phyloP scores from a whole-genome alignment of 2,329 filamentous ascomycete genomes.

The Neofusicoccum parvum region DNA sequence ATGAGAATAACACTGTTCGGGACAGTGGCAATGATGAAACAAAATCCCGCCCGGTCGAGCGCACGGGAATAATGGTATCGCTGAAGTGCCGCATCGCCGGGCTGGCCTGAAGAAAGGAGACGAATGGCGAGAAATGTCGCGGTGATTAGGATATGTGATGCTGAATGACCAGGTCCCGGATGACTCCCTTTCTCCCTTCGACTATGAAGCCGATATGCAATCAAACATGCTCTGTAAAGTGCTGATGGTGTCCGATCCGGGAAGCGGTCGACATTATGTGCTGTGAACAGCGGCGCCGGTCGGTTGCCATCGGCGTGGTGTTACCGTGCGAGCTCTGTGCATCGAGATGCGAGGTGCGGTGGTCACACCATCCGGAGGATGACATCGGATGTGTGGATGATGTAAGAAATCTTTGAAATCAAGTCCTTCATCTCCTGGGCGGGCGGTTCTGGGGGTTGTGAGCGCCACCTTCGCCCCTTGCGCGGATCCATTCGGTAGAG shows the following conservation, averaged over 20 bases:
- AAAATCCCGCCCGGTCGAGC: constrained; percentile 7
- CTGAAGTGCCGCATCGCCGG: not conserved
- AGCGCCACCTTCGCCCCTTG: constrained; percentile 39
- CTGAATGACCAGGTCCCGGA: not conserved
- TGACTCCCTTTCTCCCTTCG: constrained; percentile 4
- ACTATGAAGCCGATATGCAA: constrained; percentile 7
- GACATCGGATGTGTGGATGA: not conserved
- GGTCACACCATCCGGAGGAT: not conserved
- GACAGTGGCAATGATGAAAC: constrained; percentile 4
- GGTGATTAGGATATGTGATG: constrained; percentile 10
- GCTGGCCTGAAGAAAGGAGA: not conserved
- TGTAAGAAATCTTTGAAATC: not conserved
- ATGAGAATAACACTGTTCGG: not conserved
- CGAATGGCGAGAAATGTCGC: not conserved
- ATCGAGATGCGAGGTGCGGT: not conserved
- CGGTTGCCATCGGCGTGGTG: not conserved
- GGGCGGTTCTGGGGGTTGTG: constrained; percentile 43
- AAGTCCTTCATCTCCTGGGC: constrained; percentile 32
- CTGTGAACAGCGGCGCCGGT: not conserved
- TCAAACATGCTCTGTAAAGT: not conserved
- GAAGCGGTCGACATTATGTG: not conserved
- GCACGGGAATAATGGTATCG: constrained; percentile 14
- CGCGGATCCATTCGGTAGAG: constrained; percentile 39
- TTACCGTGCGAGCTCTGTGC: not conserved
- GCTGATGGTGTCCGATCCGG: not conserved